Evolutionary conservation across 176 grass and related monocot genomes (phyloP), one percentile per base, ranked within the genome.

Genomic region (Themeda triandra): DNA sequence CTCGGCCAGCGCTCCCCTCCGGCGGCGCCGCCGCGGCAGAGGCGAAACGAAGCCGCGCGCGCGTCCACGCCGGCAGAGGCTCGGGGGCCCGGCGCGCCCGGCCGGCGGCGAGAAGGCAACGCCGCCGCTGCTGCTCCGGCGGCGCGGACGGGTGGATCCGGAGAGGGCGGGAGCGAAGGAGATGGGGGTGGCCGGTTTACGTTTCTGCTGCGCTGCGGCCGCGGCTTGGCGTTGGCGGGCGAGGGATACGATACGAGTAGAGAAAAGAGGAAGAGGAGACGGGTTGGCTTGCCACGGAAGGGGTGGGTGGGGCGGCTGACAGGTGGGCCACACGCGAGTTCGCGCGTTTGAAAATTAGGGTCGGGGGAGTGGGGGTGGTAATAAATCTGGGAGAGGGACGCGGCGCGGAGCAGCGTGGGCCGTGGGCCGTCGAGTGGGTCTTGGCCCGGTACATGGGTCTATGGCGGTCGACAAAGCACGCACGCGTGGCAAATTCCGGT

Each of bases 341-440:
- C 49, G 25, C 33, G 7, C 44, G 60, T 91, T 91, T 91, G 76
- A 91, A 87, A 84, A 80, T 84, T 84, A 80, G 89, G 84, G 75
- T 62, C 66, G 5, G 35, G 9, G 56, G 4, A 7, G 13, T 8
- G 56, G 8, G 8, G 9, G 63, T 33, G 21, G 53, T 10, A 62
- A 63, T n/a, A n/a, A n/a, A 67, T 69, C 30, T 2, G 63, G 63
- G 9, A 23, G 6, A 51, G 21, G 31, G 46, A 56, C 6, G 3
- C 39, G 1, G 10, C 7, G 51, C n/a, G n/a, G n/a, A n/a, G n/a
- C 9, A 0, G 2, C 13, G 15, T 49, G 68, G 84, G 68, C 68
- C 58, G 40, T 84, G 81, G 44, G 69, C 33, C 21, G 15, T n/a
- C 4, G 6, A 1, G 19, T 29, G 10, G 45, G 15, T 62, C 18